Conservation (phyloP, 148 eudicot genomes). For the Rhododendron mucronatum region DNA sequence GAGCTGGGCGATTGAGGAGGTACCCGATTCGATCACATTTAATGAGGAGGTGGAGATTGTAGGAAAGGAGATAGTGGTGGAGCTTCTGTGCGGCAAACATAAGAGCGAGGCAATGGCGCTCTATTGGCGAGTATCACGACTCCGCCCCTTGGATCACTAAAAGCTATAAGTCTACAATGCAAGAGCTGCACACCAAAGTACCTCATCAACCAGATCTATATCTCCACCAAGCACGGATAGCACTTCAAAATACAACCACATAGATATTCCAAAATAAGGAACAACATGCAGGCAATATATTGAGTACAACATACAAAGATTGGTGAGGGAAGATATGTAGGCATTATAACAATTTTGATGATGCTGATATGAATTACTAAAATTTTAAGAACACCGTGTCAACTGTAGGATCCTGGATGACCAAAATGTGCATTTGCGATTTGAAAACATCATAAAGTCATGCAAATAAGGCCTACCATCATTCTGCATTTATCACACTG, state of each 20-base stretch:
- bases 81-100: too few relatives aligned
- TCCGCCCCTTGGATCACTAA: background rate
- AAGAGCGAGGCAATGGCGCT: too few relatives aligned
- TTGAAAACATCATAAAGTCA: background rate
- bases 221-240: background rate
- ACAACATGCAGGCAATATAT: background rate
- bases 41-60: too few relatives aligned
- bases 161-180: background rate
- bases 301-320: background rate
- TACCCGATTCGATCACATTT: too few relatives aligned
- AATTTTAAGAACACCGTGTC: background rate
- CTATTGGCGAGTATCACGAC: too few relatives aligned
- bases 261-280: background rate
- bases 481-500: constrained; percentile 99
- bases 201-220: background rate
- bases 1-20: too few relatives aligned
- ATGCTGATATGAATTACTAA: background rate
- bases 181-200: background rate
- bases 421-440: background rate
- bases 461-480: constrained; percentile 53
- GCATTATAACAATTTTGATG: background rate
- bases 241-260: background rate
- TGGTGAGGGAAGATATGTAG: background rate
- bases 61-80: too few relatives aligned
- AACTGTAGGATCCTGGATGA: background rate